phyloP scores from a whole-genome alignment of 441 rosid species.

The Gossypium lobatum region DNA sequence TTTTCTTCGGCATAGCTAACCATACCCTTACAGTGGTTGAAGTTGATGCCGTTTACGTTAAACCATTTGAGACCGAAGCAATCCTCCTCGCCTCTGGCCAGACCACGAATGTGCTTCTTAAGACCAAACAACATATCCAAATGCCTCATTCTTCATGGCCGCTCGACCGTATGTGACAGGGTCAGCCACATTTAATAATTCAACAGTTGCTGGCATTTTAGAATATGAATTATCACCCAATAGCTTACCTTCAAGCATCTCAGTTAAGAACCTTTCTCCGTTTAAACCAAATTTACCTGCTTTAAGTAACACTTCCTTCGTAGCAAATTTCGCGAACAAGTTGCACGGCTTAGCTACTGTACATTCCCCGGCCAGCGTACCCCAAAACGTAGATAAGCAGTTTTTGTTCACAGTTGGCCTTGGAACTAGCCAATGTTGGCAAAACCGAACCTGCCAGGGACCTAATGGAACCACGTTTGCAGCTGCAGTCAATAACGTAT shows the following conservation, averaged over 20 bases:
- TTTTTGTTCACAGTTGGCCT: slow-evolving; percentile 65
- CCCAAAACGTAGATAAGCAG: slow-evolving; percentile 39
- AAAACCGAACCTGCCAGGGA: slow-evolving; percentile 51
- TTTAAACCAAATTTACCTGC: slow-evolving; percentile 51
- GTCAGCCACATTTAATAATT: slow-evolving; percentile 62
- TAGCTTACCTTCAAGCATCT: slow-evolving; percentile 8
- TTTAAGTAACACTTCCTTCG: slow-evolving; percentile 59
- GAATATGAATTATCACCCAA: slow-evolving; percentile 40
- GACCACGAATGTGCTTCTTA: slow-evolving; percentile 55
- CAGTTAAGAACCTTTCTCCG: slow-evolving; percentile 34
- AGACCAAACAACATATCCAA: slow-evolving; percentile 44
- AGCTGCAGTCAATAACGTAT: slow-evolving; percentile 25
- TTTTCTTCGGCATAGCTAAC: slow-evolving; percentile 67
- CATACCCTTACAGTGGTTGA: slow-evolving; percentile 55
- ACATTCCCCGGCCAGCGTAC: slow-evolving; percentile 60
- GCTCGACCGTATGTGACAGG: slow-evolving; percentile 67
- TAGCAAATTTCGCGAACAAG: slow-evolving; percentile 37
- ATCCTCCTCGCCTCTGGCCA: slow-evolving; percentile 63
- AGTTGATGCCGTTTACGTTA: slow-evolving; percentile 57
- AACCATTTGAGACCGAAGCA: slow-evolving; percentile 51
- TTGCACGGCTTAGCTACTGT: slow-evolving; percentile 44
- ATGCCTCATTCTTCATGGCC: slow-evolving; percentile 55
- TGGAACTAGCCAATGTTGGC: slow-evolving; percentile 52
- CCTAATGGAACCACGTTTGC: slow-evolving; percentile 28
- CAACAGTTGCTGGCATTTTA: slow-evolving; percentile 63